Evolutionary conservation across 441 rosid species (phyloP), one percentile per base, ranked within the genome.

Genomic region (Adansonia gregorii): DNA sequence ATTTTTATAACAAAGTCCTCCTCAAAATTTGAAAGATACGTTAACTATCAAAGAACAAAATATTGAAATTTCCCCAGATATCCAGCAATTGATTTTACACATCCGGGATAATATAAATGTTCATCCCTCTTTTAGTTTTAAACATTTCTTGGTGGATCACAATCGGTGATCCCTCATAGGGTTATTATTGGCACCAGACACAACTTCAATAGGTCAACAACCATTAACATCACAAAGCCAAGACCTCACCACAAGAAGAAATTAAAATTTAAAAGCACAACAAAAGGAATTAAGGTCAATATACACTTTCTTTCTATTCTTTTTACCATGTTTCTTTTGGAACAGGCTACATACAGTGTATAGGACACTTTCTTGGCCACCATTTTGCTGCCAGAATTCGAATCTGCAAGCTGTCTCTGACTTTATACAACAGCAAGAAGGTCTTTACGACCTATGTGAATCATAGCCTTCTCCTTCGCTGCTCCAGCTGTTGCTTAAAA

Each of bases 341-440:
- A 55, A 10, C 10, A 9, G n/a, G 35, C 49, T 54, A 54, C 64
- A 51, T 72, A 55, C 75, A 17, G 6, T 19, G 75, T 72, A 72
- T 55, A 17, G 64, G 39, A 39, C 6, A 10, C 35, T 35, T 63
- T 51, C 14, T 22, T 35, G 11, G 64, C 39, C 35, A 72, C 64
- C 64, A 55, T 17, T 54, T 72, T 54, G 17, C 64, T 72, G 39
- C 75, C 75, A 72, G 64, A 72, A 55, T 39, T 72, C 17, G 8
- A 2, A 72, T 39, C 51, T 17, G 51, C 27, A 35, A 55, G 64
- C 51, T 55, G 63, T 55, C 63, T 31, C 64, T 55, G 64, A 72
- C 71, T 72, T 52, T 20, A 55, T 24, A 74, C 48, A 35, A 64
- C 67, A 69, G 11, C n/a, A 61, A 76, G 27, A 61, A 76, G 27